A percentile compares a stretch with the other conserved stretches of the same genome.
Evolutionary conservation across 192 early-diverging fungal species (phyloP).

Genomic region (Kappamyces sp.): DNA sequence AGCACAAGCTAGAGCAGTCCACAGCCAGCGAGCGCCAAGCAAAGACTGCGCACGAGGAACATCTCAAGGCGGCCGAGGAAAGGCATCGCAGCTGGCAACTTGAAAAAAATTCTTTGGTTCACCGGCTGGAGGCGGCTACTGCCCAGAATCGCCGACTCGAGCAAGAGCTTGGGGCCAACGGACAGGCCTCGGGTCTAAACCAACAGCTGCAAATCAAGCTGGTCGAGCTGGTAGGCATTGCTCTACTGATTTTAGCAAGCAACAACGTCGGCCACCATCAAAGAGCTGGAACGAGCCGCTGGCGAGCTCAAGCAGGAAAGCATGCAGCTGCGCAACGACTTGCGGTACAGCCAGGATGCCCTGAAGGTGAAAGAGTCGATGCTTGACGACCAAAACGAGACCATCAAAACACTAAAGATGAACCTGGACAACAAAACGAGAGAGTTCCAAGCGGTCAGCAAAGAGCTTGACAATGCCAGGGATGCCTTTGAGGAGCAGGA

Average conservation of each 20-base stretch:
- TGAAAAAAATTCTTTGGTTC: too few species aligned
- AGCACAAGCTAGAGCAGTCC: too few species aligned
- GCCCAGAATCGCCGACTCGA: too few species aligned
- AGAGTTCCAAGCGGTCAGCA: conserved; percentile 33
- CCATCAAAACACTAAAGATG: conserved; percentile 45
- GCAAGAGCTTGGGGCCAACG: too few species aligned
- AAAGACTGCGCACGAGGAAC: too few species aligned
- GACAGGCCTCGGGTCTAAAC: too few species aligned
- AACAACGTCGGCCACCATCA: conserved; percentile 8
- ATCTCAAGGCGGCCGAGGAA: too few species aligned
- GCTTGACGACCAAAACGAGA: conserved; percentile 55
- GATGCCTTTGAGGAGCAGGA: conserved; percentile 16
- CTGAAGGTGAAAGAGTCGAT: conserved; percentile 49
- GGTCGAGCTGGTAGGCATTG: not conserved
- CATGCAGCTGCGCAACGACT: not conserved
- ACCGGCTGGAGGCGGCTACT: too few species aligned
- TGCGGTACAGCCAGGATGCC: conserved; percentile 18
- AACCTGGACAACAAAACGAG: conserved; percentile 50
- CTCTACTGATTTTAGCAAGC: conserved; percentile 5
- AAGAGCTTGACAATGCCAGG: conserved; percentile 24
- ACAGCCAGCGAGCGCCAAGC: too few species aligned
- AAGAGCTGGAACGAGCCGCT: conserved; percentile 17
- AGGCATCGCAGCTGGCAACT: too few species aligned
- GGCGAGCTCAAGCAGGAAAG: too few species aligned
- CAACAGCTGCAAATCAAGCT: too few species aligned